Evolutionary conservation across 177 flowering plant genomes (phyloP).

Genomic region (Vitis hybrid): DNA sequence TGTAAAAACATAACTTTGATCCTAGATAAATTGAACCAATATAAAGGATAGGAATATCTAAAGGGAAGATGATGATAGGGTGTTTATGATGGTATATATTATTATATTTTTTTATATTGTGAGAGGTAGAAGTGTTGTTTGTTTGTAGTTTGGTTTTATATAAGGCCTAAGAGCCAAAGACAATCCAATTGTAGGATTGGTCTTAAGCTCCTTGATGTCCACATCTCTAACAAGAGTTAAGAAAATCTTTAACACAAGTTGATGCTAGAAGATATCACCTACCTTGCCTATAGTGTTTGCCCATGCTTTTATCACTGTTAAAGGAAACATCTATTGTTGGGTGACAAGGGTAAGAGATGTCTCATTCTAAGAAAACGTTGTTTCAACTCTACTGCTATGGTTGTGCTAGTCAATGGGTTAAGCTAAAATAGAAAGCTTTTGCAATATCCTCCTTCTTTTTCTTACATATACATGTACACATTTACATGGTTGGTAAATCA

Average conservation of each 20-base stretch:
- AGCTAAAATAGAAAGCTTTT: constrained; percentile 21
- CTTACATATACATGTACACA: constrained; percentile 17
- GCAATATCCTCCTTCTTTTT: constrained; percentile 20
- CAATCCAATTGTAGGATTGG: constrained; percentile 21
- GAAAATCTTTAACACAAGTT: constrained; percentile 11
- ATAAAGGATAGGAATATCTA: too few species aligned
- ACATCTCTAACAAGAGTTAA: constrained; percentile 22
- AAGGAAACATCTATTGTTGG: constrained; percentile 18
- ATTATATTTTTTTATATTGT: too few species aligned
- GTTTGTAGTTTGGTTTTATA: neutral
- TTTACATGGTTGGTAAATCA: too few species aligned
- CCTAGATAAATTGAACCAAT: too few species aligned
- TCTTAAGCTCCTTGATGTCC: constrained; percentile 2
- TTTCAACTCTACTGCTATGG: constrained; percentile 32
- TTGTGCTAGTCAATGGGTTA: constrained; percentile 21
- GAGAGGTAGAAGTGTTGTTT: too few species aligned
- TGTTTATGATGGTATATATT: too few species aligned
- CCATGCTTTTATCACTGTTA: constrained; percentile 26
- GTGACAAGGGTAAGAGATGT: constrained; percentile 20
- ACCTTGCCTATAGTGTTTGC: constrained; percentile 11
- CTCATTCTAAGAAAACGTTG: constrained; percentile 16
- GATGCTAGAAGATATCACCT: constrained; percentile 20
- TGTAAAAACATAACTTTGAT: too few species aligned
- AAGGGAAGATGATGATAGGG: too few species aligned
- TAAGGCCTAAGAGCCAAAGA: constrained; percentile 19